Percentiles rank a stretch among this genome's conserved stretches.
phyloP scores from a whole-genome alignment of 2,329 filamentous ascomycete species.

The Acephala macrosclerotiorum region DNA sequence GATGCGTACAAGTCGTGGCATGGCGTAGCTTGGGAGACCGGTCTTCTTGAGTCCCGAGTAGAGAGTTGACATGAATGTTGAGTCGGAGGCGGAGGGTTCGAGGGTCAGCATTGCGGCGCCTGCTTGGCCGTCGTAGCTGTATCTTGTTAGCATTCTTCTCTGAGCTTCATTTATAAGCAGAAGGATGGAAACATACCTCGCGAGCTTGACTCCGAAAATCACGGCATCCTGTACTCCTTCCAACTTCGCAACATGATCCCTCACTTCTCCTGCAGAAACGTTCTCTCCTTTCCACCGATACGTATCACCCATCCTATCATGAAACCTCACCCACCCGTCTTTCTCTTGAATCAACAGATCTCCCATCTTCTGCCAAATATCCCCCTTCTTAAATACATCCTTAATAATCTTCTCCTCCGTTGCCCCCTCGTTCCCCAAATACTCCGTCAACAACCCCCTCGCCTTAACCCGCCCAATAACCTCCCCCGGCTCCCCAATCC shows the following conservation, averaged over 20 bases:
- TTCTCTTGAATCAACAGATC: constrained; percentile 51
- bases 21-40: constrained; percentile 54
- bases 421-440: constrained; percentile 49
- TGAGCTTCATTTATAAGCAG: not conserved
- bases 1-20: constrained; percentile 55
- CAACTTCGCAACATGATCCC: constrained; percentile 52
- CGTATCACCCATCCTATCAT: constrained; percentile 59
- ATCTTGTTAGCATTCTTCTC: constrained; percentile 11
- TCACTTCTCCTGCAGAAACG: constrained; percentile 53
- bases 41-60: constrained; percentile 49
- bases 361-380: constrained; percentile 53
- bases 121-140: constrained; percentile 55
- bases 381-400: constrained; percentile 52
- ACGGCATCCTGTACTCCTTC: constrained; percentile 51
- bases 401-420: constrained; percentile 53
- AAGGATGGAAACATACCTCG: constrained; percentile 42
- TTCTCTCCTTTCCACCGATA: constrained; percentile 61
- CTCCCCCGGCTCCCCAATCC: constrained; percentile 51
- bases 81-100: constrained; percentile 43
- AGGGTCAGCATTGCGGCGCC: constrained; percentile 55
- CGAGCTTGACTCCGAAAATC: constrained; percentile 52
- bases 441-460: constrained; percentile 48
- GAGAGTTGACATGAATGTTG: constrained; percentile 46
- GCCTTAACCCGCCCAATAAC: constrained; percentile 52
- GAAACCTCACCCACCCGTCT: constrained; percentile 53